Base-by-base conservation (phyloP, 257 asterid genomes). In the Fraxinus cuspidata region DNA sequence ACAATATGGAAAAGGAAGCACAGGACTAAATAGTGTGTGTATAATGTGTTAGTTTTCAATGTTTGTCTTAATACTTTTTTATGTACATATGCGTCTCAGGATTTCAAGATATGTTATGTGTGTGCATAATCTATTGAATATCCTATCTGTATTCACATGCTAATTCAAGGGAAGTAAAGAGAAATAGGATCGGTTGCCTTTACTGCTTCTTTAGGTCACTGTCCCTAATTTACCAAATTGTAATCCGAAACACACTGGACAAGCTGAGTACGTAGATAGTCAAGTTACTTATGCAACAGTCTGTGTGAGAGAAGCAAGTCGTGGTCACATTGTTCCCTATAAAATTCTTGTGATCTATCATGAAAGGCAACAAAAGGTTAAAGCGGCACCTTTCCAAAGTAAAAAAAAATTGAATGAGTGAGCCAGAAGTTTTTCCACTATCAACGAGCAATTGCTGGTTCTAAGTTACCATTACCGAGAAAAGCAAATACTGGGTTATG, bases 361-460 rank as follows among this genome's bases (percentile, higher is more conserved):
- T 3, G 75, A 80, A 51, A 63, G 44, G 28, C 23, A 3, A 29
- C 37, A 29, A 38, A 58, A 70, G 4, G 37, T 69, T 35, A 23
- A 12, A 60, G 38, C 32, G 27, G 23, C 49, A 29, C 67, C 71
- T 75, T 35, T 49, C 9, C 4, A 49, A 76, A 11, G 3, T n/a
- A 47, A 67, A 67, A 37, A 68, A 21, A 71, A 11, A 12, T 73
- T 73, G 51, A 53, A 73, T 27, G 60, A 31, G 51, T n/a, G 32
- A 51, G 77, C 15, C 23, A 53, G 60, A 53, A 31, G 44, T 49
- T 47, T 47, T 47, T 47, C 56, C 56, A 0, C 56, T 4, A 47
- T 47, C n/a, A 44, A 44, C 19, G 53, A 44, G 7, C n/a, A 47
- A 15, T 11, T 7, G 13, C 1, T 7, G n/a, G n/a, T 6, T 47